Evolutionary conservation across 2,329 filamentous ascomycete genomes (phyloP).

Genomic region (Grosmannia penicillata): DNA sequence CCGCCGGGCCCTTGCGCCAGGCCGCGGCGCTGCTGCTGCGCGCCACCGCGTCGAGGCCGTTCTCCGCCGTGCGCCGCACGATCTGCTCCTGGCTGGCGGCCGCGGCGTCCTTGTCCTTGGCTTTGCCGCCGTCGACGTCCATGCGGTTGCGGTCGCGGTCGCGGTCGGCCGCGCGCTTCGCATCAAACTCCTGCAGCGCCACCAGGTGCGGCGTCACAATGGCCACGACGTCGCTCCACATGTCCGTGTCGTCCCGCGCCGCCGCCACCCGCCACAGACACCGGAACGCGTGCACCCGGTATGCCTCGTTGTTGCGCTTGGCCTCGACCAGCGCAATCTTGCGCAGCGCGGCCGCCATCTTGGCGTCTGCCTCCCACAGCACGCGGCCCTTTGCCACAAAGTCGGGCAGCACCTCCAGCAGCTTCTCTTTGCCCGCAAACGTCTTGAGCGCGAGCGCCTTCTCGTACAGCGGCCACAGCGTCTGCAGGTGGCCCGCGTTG

Average conservation of each 20-base stretch:
- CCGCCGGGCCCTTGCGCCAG: conserved; percentile 21
- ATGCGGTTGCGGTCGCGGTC: conserved; percentile 1
- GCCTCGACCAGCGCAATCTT: conserved; percentile 77
- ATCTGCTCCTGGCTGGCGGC: too few species aligned
- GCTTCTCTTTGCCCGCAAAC: conserved; percentile 78
- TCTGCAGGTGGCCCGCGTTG: conserved; percentile 40
- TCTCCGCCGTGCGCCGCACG: conserved; percentile 27
- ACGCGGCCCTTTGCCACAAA: conserved; percentile 53
- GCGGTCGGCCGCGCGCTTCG: conserved; percentile 53
- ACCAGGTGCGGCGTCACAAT: conserved; percentile 51
- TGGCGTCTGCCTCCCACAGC: conserved; percentile 38
- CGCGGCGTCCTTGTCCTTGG: too few species aligned
- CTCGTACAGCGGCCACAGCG: conserved; percentile 72
- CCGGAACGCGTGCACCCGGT: conserved; percentile 60
- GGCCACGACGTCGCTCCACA: conserved; percentile 50
- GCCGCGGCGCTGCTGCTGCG: conserved; percentile 30
- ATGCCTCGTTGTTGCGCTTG: conserved; percentile 77
- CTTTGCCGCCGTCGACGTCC: conserved; percentile 3
- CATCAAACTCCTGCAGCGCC: conserved; percentile 39
- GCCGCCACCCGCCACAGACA: conserved; percentile 60
- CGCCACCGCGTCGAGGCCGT: conserved; percentile 34
- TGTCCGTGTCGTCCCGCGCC: conserved; percentile 55
- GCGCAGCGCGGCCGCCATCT: conserved; percentile 50
- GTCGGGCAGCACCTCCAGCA: conserved; percentile 64
- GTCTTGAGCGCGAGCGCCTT: conserved; percentile 76